These are phyloP conservation scores for Tulasnella sp. DNA, from an alignment of 768 basidiomycete species.

Conservation along the genomic window DNA sequence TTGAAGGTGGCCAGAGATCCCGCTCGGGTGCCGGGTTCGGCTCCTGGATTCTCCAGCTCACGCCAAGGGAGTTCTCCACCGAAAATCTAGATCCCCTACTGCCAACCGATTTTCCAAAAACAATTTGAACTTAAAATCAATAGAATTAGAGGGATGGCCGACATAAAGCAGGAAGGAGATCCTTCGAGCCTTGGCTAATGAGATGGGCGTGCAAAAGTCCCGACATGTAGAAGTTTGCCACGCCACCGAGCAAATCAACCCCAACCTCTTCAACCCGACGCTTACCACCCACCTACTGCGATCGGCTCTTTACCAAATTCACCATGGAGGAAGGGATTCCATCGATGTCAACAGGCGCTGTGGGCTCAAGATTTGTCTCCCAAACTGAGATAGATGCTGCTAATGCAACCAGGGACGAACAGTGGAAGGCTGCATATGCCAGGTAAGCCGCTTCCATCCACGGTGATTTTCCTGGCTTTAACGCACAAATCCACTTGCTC, in stretches of 20 bases:
- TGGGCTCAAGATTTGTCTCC: constrained; percentile 81
- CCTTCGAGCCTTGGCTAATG: no score
- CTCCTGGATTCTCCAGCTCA: no score
- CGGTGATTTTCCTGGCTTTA: neutral
- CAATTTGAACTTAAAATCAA: no score
- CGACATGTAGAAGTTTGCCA: neutral
- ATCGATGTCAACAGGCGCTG: constrained; percentile 63
- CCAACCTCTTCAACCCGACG: neutral
- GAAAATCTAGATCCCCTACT: no score
- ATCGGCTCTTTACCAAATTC: neutral
- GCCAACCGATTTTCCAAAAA: no score
- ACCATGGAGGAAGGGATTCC: constrained; percentile 44
- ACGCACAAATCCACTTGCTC: constrained; percentile 17
- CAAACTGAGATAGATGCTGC: constrained; percentile 73
- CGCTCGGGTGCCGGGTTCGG: no score
- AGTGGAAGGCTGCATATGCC: constrained; percentile 88
- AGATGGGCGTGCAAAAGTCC: no score
- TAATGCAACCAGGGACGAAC: constrained; percentile 65
- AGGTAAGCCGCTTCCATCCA: constrained; percentile 43
- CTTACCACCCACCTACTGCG: neutral
- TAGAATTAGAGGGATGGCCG: no score
- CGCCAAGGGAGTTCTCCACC: no score
- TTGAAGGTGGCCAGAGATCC: no score
- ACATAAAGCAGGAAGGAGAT: no score
- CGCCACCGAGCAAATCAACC: neutral